Evolutionary conservation across 2,329 filamentous ascomycete genomes (phyloP), one percentile per base, ranked within the genome.

Genomic region (Lachnellula cervina): DNA sequence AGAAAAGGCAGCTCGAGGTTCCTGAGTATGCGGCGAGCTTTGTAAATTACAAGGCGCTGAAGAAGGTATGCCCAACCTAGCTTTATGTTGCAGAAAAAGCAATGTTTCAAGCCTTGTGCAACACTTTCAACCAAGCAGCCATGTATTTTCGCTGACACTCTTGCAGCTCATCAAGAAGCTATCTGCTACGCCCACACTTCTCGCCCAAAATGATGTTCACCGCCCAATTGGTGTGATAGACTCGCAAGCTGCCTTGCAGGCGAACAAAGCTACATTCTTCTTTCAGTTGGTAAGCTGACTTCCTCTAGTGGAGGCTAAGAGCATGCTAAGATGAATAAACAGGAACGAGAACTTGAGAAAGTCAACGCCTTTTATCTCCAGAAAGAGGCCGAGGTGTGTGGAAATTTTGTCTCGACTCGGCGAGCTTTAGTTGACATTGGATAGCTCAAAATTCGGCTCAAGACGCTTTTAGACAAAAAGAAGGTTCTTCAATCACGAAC

Each of bases 21-120:
- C 94, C 94, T 58, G 94, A 99, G 82, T 99, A 99, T 87, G 93
- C 94, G 60, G 91, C 93, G 62, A 97, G 92, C 75, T 99, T 99
- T 72, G 92, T 97, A 67, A 97, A 99, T 76, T 99, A 99, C 80
- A 99, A 99, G 77, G 92, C 91, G 58, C 80, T 99, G 66, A 99
- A 99, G 76, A 97, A 97, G 90, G 94, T 96, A 71, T 60, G 75
- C 71, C 28, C 52, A 50, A 52, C 52, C 46, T 37, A 35, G 2
- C 2, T 14, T 23, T 44, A 38, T 54, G 34, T 54, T 49, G 32
- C 44, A 35, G 45, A 49, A 54, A 62, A 59, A 62, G 58, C 55
- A 62, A 61, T 56, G 45, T 45, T 44, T 25, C 55, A 62, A 44
- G 51, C 52, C 49, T 32, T 32, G 28, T 32, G 28, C 9, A 32